These are phyloP conservation scores for Podospora bellae-mahoneyi DNA, from an alignment of 495 filamentous ascomycete species.

Conservation along the genomic window DNA sequence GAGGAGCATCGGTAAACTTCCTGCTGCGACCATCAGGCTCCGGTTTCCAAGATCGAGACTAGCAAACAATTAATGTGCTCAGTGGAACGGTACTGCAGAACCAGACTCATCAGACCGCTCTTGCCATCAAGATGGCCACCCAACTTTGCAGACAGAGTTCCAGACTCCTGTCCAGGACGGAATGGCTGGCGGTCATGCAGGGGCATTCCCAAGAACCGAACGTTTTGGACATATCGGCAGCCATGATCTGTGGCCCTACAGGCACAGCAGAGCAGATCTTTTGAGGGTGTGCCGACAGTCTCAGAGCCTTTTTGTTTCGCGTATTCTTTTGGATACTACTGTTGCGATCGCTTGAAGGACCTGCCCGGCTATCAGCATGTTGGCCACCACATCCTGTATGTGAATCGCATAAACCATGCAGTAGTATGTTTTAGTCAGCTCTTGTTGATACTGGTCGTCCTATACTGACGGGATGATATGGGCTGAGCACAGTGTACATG, in stretches of 20 bases:
- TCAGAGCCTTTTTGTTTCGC: slow-evolving; percentile 19
- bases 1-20: slow-evolving; percentile 18
- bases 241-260: slow-evolving; percentile 10
- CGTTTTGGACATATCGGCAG: slow-evolving; percentile 14
- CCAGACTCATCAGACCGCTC: background rate
- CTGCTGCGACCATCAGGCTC: slow-evolving; percentile 19
- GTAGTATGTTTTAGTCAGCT: slow-evolving; percentile 1
- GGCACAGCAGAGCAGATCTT: slow-evolving; percentile 18
- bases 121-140: slow-evolving; percentile 11
- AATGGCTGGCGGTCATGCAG: slow-evolving; percentile 11
- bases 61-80: background rate
- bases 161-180: slow-evolving; percentile 3
- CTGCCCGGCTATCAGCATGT: background rate
- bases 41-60: background rate
- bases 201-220: slow-evolving; percentile 20
- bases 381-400: background rate
- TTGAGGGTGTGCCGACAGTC: background rate
- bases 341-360: slow-evolving; percentile 26
- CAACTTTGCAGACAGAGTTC: slow-evolving; percentile 5
- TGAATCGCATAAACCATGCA: background rate
- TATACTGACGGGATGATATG: background rate
- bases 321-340: slow-evolving; percentile 20
- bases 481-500: background rate
- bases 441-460: background rate
- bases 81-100: slow-evolving; percentile 13